These are phyloP conservation scores for Pichia sporocuriosa DNA, from an alignment of 805 yeast genomes.

Conservation along the genomic window DNA sequence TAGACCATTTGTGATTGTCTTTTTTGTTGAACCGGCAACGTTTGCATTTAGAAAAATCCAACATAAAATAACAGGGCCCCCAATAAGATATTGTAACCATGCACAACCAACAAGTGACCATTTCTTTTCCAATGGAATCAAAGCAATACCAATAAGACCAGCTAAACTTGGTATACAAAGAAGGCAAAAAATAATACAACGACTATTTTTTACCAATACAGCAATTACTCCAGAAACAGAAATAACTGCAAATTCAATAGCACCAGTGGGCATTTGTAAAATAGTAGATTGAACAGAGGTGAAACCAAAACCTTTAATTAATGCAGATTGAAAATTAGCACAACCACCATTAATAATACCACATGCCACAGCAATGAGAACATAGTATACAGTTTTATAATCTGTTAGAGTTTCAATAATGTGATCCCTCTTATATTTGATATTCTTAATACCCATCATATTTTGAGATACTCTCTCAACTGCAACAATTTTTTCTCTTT, in stretches of 20 bases:
- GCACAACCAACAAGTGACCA: constrained; percentile 5
- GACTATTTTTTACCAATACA: constrained; percentile 2
- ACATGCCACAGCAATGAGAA: constrained; percentile 21
- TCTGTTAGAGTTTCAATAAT: constrained; percentile 24
- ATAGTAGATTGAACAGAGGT: constrained; percentile 20
- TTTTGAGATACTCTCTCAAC: constrained; percentile 28
- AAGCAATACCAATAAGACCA: constrained; percentile 3
- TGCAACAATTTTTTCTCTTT: constrained; percentile 32
- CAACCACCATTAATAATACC: constrained; percentile 32
- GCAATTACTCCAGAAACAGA: constrained; percentile 3
- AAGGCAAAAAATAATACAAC: constrained; percentile 2
- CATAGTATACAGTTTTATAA: constrained; percentile 38
- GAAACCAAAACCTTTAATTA: constrained; percentile 28
- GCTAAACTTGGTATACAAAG: constrained; percentile 3
- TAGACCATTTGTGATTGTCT: background rate
- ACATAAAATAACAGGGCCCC: constrained; percentile 4
- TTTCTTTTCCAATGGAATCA: background rate
- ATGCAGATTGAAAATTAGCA: constrained; percentile 42
- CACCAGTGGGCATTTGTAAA: constrained; percentile 27
- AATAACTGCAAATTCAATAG: constrained; percentile 27
- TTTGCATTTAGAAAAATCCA: constrained; percentile 4
- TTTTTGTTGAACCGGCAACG: constrained; percentile 3
- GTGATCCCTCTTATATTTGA: constrained; percentile 25
- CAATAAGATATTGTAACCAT: constrained; percentile 2
- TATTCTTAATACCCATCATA: constrained; percentile 31